Evolutionary conservation across 768 basidiomycete genomes (phyloP).

Genomic region (Lentinula raphanica): DNA sequence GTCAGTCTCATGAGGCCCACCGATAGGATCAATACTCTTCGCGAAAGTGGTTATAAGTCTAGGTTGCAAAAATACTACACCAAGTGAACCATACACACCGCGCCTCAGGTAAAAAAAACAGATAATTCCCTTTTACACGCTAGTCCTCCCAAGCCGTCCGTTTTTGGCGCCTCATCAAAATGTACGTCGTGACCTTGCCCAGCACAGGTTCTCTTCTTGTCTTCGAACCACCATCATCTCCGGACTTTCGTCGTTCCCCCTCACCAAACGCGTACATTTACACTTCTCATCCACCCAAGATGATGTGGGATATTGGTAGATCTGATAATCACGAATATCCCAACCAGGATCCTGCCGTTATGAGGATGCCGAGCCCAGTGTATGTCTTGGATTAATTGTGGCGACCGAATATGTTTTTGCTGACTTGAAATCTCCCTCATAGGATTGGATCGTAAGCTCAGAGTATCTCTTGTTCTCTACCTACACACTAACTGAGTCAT

Average conservation of each 20-base stretch:
- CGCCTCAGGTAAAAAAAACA: not conserved
- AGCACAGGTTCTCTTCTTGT: conserved; percentile 11
- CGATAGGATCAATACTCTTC: no score
- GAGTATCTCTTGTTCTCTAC: no score
- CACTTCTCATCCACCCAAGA: conserved; percentile 14
- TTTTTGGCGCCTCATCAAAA: conserved; percentile 1
- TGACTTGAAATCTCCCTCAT: no score
- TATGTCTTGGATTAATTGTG: conserved; percentile 13
- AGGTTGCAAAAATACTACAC: no score
- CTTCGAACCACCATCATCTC: conserved; percentile 15
- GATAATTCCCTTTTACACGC: not conserved
- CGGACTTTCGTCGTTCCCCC: not conserved
- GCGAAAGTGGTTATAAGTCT: no score
- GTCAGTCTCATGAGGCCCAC: no score
- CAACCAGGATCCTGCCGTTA: conserved; percentile 20
- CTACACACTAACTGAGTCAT: no score
- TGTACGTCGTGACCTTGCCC: not conserved
- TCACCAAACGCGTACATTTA: not conserved
- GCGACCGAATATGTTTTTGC: not conserved
- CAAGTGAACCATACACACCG: not conserved
- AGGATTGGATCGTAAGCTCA: not conserved
- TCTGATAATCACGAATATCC: conserved; percentile 4
- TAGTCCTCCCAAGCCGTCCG: conserved; percentile 1
- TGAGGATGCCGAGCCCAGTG: conserved; percentile 24
- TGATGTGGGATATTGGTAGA: conserved; percentile 37